Evolutionary conservation across 148 eudicot species (phyloP), one percentile per base, ranked within the genome.

Genomic region (Nepenthes mirabilis): DNA sequence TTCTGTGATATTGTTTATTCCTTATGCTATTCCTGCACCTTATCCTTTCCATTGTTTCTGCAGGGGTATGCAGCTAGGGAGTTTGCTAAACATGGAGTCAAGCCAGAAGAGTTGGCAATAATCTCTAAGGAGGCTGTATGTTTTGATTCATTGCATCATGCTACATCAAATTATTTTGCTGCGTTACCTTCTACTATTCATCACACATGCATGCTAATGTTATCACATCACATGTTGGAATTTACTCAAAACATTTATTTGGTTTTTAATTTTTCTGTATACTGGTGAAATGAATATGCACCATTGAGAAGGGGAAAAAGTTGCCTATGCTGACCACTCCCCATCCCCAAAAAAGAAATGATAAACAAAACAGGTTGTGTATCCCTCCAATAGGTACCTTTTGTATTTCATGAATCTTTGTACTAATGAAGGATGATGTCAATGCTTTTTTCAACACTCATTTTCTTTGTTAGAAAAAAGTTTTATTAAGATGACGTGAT

Each of bases 41-140:
- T 50, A 49, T 23, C 36, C 52, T 3, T 52, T 11, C 33, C 13
- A 2, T 34, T 6, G 4, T 59, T 11, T 57, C 55, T 80, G 36
- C 81, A 91, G 97, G 97, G 97, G 3, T 91, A 91, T 68, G 97
- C 97, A 51, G 97, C 97, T 43, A 73, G 79, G 72, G 97, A 91
- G 70, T 91, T 91, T 68, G 79, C 75, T 37, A 91, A 91, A 58
- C 93, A 83, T 55, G 96, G 97, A 60, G 79, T 85, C 51, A 69
- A 88, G 65, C 86, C 86, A 14, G 96, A 90, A 54, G 95, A 91
- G 75, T 80, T 91, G 45, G 95, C 94, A 11, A 78, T 91, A 64
- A 88, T 91, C 65, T 85, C 97, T 72, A 73, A 82, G 57, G 97
- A 91, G 77, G 95, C 83, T 82, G 97, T 91, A 82, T 65, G 81